Percentiles rank a stretch among this genome's conserved stretches.
phyloP scores from a whole-genome alignment of 495 filamentous ascomycete species.

The Penicillium argentinense region DNA sequence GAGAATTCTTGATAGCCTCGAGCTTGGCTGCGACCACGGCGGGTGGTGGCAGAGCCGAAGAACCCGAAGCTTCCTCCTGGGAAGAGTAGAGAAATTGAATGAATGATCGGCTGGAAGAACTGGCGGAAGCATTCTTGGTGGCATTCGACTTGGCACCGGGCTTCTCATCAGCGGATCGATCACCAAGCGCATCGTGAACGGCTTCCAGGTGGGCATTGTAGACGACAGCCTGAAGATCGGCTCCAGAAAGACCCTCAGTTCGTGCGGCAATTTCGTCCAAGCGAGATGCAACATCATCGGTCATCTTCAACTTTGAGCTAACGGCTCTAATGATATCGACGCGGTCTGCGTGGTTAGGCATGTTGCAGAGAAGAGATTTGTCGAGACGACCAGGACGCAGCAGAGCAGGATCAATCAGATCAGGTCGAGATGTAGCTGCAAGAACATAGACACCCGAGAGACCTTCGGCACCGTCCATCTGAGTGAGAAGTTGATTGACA shows the following conservation, averaged over 20 bases:
- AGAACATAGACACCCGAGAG: conserved; percentile 93
- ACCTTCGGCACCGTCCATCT: conserved; percentile 98
- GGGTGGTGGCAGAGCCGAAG: conserved; percentile 56
- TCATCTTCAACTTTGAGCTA: conserved; percentile 72
- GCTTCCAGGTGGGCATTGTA: conserved; percentile 97
- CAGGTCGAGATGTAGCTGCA: conserved; percentile 86
- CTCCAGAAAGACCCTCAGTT: conserved; percentile 92
- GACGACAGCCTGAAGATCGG: conserved; percentile 90
- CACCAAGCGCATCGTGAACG: conserved; percentile 86
- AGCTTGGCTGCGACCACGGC: conserved; percentile 73
- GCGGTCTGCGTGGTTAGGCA: conserved; percentile 75
- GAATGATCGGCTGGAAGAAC: conserved; percentile 53
- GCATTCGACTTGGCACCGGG: conserved; percentile 32
- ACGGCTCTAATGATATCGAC: conserved; percentile 84
- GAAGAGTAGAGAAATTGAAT: conserved; percentile 81
- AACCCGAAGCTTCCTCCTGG: conserved; percentile 48
- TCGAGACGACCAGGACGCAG: conserved; percentile 87
- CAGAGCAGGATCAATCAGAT: conserved; percentile 91
- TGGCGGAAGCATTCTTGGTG: conserved; percentile 24
- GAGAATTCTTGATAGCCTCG: conserved; percentile 65
- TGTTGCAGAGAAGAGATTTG: conserved; percentile 85
- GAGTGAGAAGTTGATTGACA: conserved; percentile 94
- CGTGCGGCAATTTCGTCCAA: conserved; percentile 66
- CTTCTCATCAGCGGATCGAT: conserved; percentile 48
- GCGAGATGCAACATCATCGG: conserved; percentile 50